A percentile compares a stretch with the other conserved stretches of the same genome.
phyloP scores from a whole-genome alignment of 2,329 filamentous ascomycete genomes.

The Didymosphaeria variabile region DNA sequence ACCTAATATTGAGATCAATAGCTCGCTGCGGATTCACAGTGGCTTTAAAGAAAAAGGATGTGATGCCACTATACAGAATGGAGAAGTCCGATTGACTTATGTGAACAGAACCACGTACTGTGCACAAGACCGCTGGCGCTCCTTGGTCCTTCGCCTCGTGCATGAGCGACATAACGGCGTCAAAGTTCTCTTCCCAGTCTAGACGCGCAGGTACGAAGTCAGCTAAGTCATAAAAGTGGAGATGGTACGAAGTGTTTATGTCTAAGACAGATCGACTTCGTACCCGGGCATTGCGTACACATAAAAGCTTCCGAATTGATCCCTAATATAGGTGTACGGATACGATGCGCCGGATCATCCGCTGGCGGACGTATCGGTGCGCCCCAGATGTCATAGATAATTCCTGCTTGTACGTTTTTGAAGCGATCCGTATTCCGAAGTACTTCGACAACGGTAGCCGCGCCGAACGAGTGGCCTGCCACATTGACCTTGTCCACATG shows the following conservation, averaged over 20 bases:
- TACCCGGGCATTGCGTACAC: constrained; percentile 49
- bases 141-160: constrained; percentile 62
- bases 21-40: constrained; percentile 70
- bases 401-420: constrained; percentile 67
- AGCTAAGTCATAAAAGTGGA: too few relatives aligned
- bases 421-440: constrained; percentile 65
- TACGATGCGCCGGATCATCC: constrained; percentile 57
- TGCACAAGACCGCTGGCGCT: constrained; percentile 57
- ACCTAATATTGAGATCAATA: constrained; percentile 68
- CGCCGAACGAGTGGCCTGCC: constrained; percentile 73
- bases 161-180: constrained; percentile 65
- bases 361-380: constrained; percentile 54
- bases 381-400: constrained; percentile 74
- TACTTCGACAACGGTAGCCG: constrained; percentile 69
- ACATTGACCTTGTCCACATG: constrained; percentile 66
- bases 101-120: constrained; percentile 68
- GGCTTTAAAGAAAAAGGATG: constrained; percentile 68
- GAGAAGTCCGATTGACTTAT: constrained; percentile 73
- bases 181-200: constrained; percentile 69
- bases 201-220: too few relatives aligned
- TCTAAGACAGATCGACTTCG: too few relatives aligned
- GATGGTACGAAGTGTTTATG: too few relatives aligned
- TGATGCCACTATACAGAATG: constrained; percentile 68
- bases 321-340: constrained; percentile 66
- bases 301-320: constrained; percentile 76